Evolutionary conservation across 257 asterid genomes (phyloP).

Genomic region (Ophiorrhiza pumila): DNA sequence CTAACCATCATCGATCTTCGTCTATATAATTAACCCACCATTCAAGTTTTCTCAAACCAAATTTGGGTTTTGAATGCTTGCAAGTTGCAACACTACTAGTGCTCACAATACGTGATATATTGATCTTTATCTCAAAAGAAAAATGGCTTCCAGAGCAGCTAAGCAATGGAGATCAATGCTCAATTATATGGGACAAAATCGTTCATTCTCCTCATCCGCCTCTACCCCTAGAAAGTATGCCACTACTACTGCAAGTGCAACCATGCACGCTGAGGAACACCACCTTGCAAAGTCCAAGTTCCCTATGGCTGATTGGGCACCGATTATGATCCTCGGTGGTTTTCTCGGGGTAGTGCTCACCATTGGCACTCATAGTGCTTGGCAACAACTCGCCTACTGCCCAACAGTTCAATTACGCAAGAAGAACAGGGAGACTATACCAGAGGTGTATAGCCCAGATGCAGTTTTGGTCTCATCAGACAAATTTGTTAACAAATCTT

Average conservation of each 20-base stretch:
- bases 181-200: neutral
- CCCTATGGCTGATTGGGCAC: neutral
- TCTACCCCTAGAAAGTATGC: neutral
- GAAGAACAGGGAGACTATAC: conserved; percentile 21
- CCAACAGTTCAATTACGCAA: conserved; percentile 14
- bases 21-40: conserved; percentile 1
- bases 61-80: neutral
- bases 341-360: neutral
- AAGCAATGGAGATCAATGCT: conserved; percentile 14
- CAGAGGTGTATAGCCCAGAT: conserved; percentile 14
- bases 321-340: conserved; percentile 11
- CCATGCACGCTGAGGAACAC: neutral
- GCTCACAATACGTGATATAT: neutral
- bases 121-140: neutral
- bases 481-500: conserved; percentile 17
- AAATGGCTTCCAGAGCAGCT: conserved; percentile 15
- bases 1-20: neutral
- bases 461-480: neutral
- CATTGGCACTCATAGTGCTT: conserved; percentile 12
- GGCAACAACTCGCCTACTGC: conserved; percentile 15
- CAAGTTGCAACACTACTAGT: too few species aligned
- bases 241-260: neutral
- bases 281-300: neutral
- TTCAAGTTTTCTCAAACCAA: neutral
- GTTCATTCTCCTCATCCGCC: neutral